Conservation (phyloP, 805 yeast genomes). For the Pichia rugopelliculosa region DNA sequence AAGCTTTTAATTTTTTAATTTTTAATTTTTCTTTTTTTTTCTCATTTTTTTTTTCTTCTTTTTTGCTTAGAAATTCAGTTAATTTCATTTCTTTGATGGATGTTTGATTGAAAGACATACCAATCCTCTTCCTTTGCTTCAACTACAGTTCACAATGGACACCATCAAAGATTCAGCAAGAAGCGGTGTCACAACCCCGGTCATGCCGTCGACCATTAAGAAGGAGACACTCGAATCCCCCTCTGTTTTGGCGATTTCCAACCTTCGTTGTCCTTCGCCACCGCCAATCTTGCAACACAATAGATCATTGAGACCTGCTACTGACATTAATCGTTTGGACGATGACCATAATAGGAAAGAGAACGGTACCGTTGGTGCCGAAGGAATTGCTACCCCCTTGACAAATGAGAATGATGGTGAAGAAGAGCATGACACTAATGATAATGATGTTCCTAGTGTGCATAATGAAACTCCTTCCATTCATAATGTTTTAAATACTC, state of each 20-base stretch:
- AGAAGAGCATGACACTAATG: not conserved
- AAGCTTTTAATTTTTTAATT: no score
- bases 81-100: no score
- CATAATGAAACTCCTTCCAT: conserved; percentile 2
- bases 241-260: conserved; percentile 50
- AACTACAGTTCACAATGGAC: no score
- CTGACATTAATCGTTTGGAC: not conserved
- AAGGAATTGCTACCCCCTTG: not conserved
- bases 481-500: conserved; percentile 1
- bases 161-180: not conserved
- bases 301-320: not conserved
- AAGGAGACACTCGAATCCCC: conserved; percentile 32
- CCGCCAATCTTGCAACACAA: conserved; percentile 48
- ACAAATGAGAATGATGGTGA: no score
- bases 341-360: not conserved
- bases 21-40: not conserved
- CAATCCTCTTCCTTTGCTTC: no score
- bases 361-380: not conserved
- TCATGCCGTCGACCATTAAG: not conserved
- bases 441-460: not conserved
- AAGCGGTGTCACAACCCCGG: not conserved
- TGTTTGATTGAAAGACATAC: no score
- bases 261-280: conserved; percentile 62
- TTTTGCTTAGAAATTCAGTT: not conserved
- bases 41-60: not conserved